Base-by-base conservation (phyloP, 2,329 filamentous ascomycete genomes). In the Trichoderma sp. region DNA sequence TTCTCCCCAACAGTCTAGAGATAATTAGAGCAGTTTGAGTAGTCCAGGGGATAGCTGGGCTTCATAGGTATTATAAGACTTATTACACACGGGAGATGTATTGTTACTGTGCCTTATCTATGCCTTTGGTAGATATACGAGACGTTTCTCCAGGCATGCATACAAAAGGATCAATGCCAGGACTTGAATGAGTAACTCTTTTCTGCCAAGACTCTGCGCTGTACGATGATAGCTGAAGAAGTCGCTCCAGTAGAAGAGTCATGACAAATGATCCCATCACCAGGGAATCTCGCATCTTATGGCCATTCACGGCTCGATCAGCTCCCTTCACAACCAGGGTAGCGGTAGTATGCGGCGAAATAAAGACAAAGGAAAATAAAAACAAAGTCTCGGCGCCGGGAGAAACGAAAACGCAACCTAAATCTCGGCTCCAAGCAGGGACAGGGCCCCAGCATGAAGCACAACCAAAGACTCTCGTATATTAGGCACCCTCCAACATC, bases 401-500 rank as follows among this genome's bases (percentile, higher is more conserved):
- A 58, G 10, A 13, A n/a, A 11, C 19, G 24, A 58, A 24, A 37
- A 1, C 19, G 40, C 40, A 60, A 47, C 40, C 24, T 52, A 40
- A n/a, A 49, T 63, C 52, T 33, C 60, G 43, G 47, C 40, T 53
- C 43, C 31, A 29, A 37, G 57, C 37, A 60, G 21, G 56, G 19
- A 8, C 55, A 21, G 31, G 31, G 55, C 14, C 16, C 16, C 55
- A 35, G 31, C 27, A 43, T 49, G 27, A n/a, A 35, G 33, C 6
- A 19, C 19, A n/a, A 27, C 43, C 10, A 29, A 5, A 16, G 11
- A 19, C 29, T 43, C 19, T 43, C 19, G 62, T 56, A 65, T 65
- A 43, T 43, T 65, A 47, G 37, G 29, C 52, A 65, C 37, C 62
- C 52, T 49, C 37, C 35, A 65, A 33, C 2, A 63, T 10, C 14